Percentiles rank a stretch among this genome's conserved stretches.
These are phyloP conservation scores for Casuarina cunninghamiana DNA, from an alignment of 306 rosid genomes.

Conservation along the genomic window DNA sequence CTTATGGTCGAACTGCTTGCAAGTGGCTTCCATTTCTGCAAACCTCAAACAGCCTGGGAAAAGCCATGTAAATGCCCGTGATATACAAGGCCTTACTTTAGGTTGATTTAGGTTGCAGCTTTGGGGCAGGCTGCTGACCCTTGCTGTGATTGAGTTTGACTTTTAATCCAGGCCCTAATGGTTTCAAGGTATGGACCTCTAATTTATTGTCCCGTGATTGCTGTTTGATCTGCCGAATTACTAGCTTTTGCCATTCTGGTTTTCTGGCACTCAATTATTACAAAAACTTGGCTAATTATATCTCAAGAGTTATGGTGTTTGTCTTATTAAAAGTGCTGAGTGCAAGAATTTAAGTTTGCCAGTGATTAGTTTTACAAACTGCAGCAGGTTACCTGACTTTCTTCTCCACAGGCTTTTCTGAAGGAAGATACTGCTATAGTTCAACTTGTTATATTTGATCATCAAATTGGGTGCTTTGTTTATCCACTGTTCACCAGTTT, in stretches of 20 bases:
- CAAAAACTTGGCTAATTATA: conserved; percentile 20
- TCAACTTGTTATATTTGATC: conserved; percentile 97
- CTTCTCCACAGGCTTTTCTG: conserved; percentile 97
- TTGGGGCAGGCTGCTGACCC: not conserved
- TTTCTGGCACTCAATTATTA: conserved; percentile 28
- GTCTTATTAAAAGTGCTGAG: conserved; percentile 33
- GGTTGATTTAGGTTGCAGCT: not conserved
- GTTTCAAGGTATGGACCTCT: conserved; percentile 11
- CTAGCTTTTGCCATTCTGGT: conserved; percentile 26
- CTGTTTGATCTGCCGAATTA: not conserved
- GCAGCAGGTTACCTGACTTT: conserved; percentile 91
- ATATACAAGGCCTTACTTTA: not conserved
- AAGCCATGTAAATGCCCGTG: not conserved
- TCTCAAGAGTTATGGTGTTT: conserved; percentile 16
- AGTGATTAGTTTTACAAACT: conserved; percentile 66
- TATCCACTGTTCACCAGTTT: conserved; percentile 97
- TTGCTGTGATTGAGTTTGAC: not conserved
- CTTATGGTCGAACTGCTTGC: not conserved
- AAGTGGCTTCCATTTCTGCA: not conserved
- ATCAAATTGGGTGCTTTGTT: conserved; percentile 91
- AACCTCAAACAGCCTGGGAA: not conserved
- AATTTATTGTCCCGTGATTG: conserved; percentile 12
- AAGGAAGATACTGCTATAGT: conserved; percentile 96
- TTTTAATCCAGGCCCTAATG: conserved; percentile 5
- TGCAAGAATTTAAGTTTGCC: conserved; percentile 39